A percentile compares a stretch with the other conserved stretches of the same genome.
Conservation (phyloP, 1,139 yeast species). For the Scheffersomyces cryptocercus region DNA sequence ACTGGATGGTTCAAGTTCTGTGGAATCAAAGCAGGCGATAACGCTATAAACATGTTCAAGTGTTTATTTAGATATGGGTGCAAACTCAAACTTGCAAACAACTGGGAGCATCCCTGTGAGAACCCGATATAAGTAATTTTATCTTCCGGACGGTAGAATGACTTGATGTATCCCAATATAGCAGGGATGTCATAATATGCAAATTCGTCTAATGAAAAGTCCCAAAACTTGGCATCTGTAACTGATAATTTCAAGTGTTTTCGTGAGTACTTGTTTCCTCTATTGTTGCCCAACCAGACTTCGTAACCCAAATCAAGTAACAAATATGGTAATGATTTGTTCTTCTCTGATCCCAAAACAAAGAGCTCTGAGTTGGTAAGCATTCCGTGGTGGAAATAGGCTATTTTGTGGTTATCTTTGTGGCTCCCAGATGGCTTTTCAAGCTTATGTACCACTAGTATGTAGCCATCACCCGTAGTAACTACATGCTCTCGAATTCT, state of each 20-base stretch:
- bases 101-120: slow-evolving; percentile 50
- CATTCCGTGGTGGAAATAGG: slow-evolving; percentile 50
- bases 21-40: slow-evolving; percentile 51
- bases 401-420: slow-evolving; percentile 20
- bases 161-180: slow-evolving; percentile 58
- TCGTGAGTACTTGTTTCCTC: slow-evolving; percentile 43
- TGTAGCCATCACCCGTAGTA: slow-evolving; percentile 45
- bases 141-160: slow-evolving; percentile 8
- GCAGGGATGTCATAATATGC: slow-evolving; percentile 83
- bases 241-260: slow-evolving; percentile 39
- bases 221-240: slow-evolving; percentile 64
- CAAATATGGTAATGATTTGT: slow-evolving; percentile 32
- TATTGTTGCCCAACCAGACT: slow-evolving; percentile 39
- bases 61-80: slow-evolving; percentile 35
- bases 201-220: slow-evolving; percentile 82
- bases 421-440: slow-evolving; percentile 8
- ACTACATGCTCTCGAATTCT: slow-evolving; percentile 72
- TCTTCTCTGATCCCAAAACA: slow-evolving; percentile 36
- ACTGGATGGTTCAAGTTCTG: slow-evolving; percentile 40
- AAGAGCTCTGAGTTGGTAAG: slow-evolving; percentile 48
- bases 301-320: slow-evolving; percentile 35
- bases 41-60: slow-evolving; percentile 38
- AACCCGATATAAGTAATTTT: slow-evolving; percentile 42
- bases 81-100: slow-evolving; percentile 43
- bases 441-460: slow-evolving; percentile 41